phyloP scores from a whole-genome alignment of 2,329 filamentous ascomycete species.

The Trichocomaceae sp. region DNA sequence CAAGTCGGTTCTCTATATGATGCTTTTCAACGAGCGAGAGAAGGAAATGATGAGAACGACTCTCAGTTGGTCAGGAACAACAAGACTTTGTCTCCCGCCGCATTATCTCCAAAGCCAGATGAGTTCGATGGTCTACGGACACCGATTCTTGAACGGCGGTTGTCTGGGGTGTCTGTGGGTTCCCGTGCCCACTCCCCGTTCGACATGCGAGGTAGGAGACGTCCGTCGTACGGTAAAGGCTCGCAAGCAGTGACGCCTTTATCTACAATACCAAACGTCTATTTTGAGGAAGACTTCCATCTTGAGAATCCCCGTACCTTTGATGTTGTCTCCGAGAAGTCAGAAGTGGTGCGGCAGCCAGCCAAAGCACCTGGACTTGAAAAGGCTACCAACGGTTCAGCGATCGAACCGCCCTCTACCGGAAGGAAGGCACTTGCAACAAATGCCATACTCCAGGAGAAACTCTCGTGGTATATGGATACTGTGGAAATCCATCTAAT shows the following conservation, averaged over 20 bases:
- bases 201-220: constrained; percentile 45
- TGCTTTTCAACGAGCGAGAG: constrained; percentile 75
- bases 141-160: constrained; percentile 31
- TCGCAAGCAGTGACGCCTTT: constrained; percentile 69
- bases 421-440: constrained; percentile 81
- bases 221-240: constrained; percentile 49
- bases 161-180: constrained; percentile 37
- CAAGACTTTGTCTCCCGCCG: constrained; percentile 25
- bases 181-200: constrained; percentile 42
- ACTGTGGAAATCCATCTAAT: constrained; percentile 97
- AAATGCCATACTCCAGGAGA: constrained; percentile 95
- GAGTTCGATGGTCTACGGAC: constrained; percentile 42
- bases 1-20: constrained; percentile 86
- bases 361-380: constrained; percentile 49
- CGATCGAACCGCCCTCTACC: constrained; percentile 48
- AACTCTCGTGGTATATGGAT: constrained; percentile 99
- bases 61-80: constrained; percentile 42
- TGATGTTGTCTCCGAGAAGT: constrained; percentile 91
- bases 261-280: constrained; percentile 85
- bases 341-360: constrained; percentile 77
- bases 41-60: constrained; percentile 58
- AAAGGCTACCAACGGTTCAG: constrained; percentile 51
- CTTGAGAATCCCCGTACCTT: constrained; percentile 95
- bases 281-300: constrained; percentile 92
- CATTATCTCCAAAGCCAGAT: constrained; percentile 35